A percentile compares a stretch with the other conserved stretches of the same genome.
Conservation (phyloP, 306 rosid genomes). For the Cucurbita maxima region DNA sequence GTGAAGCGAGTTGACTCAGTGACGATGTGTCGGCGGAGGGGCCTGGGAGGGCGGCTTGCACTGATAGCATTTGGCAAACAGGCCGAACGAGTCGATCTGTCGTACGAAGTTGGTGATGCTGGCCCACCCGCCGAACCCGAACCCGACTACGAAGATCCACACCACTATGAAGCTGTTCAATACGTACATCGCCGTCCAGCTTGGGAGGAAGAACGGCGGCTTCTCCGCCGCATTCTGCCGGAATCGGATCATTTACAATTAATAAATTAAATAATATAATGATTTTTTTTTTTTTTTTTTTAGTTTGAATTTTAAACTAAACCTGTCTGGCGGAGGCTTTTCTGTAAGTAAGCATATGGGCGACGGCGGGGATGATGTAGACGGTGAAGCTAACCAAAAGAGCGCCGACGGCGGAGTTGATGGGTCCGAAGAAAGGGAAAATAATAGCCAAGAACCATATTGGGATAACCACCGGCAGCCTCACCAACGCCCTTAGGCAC, state of each 20-base stretch:
- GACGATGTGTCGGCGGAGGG: constrained; percentile 28
- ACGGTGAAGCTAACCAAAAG: constrained; percentile 93
- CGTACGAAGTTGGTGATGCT: constrained; percentile 67
- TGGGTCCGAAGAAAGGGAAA: constrained; percentile 95
- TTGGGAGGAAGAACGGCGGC: constrained; percentile 69
- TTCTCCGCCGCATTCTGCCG: constrained; percentile 87
- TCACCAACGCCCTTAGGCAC: constrained; percentile 67
- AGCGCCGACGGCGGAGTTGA: constrained; percentile 91
- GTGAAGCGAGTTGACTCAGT: not conserved
- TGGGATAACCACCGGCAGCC: constrained; percentile 89
- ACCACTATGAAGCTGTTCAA: constrained; percentile 51
- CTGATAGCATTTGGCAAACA: constrained; percentile 93
- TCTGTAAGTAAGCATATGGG: constrained; percentile 87
- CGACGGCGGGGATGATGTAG: constrained; percentile 69
- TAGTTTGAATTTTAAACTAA: no score
- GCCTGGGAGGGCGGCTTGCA: constrained; percentile 49
- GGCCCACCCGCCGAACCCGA: constrained; percentile 99
- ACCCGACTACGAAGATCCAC: constrained; percentile 78
- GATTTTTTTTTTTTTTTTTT: no score
- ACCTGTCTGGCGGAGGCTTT: constrained; percentile 78
- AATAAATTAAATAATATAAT: no score
- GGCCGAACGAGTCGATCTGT: constrained; percentile 81
- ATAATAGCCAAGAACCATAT: constrained; percentile 93
- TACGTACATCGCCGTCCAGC: constrained; percentile 80
- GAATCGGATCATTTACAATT: not conserved